Evolutionary conservation across 176 grass and related monocot species (phyloP), one percentile per base, ranked within the genome.

Genomic region (Triticum turgidum): DNA sequence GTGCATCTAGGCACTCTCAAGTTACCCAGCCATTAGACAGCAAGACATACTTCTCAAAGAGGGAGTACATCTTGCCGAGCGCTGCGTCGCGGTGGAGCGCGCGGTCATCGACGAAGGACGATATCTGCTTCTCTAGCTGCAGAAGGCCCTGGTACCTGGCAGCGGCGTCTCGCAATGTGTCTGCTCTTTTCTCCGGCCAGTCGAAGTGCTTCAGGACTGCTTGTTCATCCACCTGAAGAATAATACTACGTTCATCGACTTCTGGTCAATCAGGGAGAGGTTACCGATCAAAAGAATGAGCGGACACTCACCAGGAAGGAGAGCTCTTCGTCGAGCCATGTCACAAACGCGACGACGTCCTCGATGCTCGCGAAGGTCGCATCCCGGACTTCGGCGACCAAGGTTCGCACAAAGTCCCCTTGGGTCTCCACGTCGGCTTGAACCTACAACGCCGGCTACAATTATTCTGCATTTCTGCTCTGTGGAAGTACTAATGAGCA

Each of bases 241-340:
- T 11, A 76, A 74, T 11, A 4, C 20, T 11, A 9, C 20, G 35
- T 15, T 25, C 39, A 15, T 44, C 42, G 37, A 24, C 56, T 79
- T 18, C 32, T 61, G 20, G 32, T 77, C 5, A 78, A 59, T 12
- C 30, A 59, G 30, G 17, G 10, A 7, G 20, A 52, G 9, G 15
- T 77, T 54, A 41, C 18, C 35, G 73, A 52, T 33, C 27, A 18
- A 54, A 76, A 33, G 20, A 84, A 56, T 14, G 29, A 61, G 58
- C 25, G 38, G 6, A n/a, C 27, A 21, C 77, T 66, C 74, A 89
- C 94, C 86, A 96, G 39, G 82, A 91, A 89, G 77, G 94, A 89
- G 59, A 96, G 89, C 74, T 96, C 94, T 77, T 96, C 91, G 64
- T 95, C 94, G 12, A 95, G 87, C 94, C 91, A 95, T 30, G 69